These are phyloP conservation scores for Zygoascus meyerae DNA, from an alignment of 1,139 yeast species.

Conservation along the genomic window DNA sequence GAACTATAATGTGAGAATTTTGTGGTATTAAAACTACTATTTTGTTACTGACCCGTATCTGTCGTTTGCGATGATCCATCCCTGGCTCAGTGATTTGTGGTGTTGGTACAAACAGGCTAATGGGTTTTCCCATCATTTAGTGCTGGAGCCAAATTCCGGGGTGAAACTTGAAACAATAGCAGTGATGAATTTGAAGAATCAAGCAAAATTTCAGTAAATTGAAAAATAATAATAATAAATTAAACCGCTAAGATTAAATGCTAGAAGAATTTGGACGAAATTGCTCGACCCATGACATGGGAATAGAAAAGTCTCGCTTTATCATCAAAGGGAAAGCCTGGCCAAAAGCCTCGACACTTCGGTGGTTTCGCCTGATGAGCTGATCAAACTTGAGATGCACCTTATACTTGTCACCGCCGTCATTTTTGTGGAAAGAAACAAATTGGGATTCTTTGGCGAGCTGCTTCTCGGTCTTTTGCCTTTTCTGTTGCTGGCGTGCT, in stretches of 20 bases:
- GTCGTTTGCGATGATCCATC: too few relatives aligned
- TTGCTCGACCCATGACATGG: conserved; percentile 60
- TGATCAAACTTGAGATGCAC: conserved; percentile 21
- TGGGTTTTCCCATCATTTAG: too few relatives aligned
- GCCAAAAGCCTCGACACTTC: conserved; percentile 25
- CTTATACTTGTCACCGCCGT: conserved; percentile 2
- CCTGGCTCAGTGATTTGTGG: too few relatives aligned
- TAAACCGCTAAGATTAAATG: too few relatives aligned
- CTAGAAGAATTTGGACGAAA: neutral
- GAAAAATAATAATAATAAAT: too few relatives aligned
- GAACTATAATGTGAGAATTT: conserved; percentile 3
- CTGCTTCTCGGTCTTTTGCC: neutral
- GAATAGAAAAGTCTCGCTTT: conserved; percentile 67
- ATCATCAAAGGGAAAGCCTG: conserved; percentile 38
- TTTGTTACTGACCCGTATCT: too few relatives aligned
- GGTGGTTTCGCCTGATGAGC: conserved; percentile 17
- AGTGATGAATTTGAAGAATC: too few relatives aligned
- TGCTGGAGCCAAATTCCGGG: too few relatives aligned
- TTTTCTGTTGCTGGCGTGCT: conserved; percentile 1
- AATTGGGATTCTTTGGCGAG: neutral
- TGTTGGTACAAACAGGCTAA: too few relatives aligned
- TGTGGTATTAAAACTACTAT: too few relatives aligned
- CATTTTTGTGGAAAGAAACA: neutral
- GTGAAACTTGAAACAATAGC: too few relatives aligned
- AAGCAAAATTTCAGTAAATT: too few relatives aligned